phyloP scores from a whole-genome alignment of 1,139 yeast species.

The Blastobotrys proliferans region DNA sequence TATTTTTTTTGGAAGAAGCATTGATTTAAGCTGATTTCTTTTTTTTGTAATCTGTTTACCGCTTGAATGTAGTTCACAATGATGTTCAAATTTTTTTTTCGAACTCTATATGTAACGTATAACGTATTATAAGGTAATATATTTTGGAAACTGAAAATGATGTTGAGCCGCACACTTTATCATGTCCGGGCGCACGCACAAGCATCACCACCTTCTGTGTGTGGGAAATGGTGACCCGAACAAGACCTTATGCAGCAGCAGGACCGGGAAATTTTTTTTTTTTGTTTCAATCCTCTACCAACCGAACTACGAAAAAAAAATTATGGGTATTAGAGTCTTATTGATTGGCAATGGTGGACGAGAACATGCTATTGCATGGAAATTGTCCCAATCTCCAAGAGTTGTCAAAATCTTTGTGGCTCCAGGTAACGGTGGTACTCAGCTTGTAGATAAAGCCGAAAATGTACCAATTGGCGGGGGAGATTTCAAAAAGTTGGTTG shows the following conservation, averaged over 20 bases:
- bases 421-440: conserved; percentile 96
- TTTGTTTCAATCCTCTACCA: neutral
- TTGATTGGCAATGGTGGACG: conserved; percentile 98
- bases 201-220: too few relatives aligned
- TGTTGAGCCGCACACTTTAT: too few relatives aligned
- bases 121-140: too few relatives aligned
- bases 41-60: neutral
- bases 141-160: too few relatives aligned
- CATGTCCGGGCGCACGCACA: too few relatives aligned
- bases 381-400: conserved; percentile 69
- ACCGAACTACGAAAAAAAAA: neutral
- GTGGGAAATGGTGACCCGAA: too few relatives aligned
- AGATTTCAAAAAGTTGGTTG: conserved; percentile 54
- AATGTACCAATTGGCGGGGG: conserved; percentile 67
- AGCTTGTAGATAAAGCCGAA: conserved; percentile 49
- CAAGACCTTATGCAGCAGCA: too few relatives aligned
- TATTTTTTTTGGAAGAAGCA: neutral
- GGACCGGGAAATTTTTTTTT: neutral
- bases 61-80: neutral
- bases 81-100: too few relatives aligned
- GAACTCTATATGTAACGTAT: too few relatives aligned
- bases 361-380: conserved; percentile 97
- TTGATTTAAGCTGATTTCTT: neutral
- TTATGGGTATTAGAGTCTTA: conserved; percentile 51
- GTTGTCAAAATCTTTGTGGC: conserved; percentile 81